Evolutionary conservation across 2,329 filamentous ascomycete genomes (phyloP).

Genomic region (Madurella fahalii): DNA sequence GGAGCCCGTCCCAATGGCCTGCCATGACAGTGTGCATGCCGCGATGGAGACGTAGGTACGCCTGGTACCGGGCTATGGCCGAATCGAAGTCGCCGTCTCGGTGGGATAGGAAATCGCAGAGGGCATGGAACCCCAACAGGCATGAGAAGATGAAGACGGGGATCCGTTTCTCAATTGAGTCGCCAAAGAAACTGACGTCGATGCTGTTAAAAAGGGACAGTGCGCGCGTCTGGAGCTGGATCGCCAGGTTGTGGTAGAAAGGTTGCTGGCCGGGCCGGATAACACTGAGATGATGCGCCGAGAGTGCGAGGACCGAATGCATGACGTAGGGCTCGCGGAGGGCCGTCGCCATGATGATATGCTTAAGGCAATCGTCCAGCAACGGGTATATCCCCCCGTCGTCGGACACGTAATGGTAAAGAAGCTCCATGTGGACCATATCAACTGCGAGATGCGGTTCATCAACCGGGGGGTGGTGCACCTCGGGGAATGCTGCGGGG

Average conservation of each 20-base stretch:
- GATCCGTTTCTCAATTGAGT: conserved; percentile 32
- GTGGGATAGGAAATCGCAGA: conserved; percentile 43
- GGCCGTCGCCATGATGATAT: conserved; percentile 21
- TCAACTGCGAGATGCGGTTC: conserved; percentile 19
- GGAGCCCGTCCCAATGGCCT: conserved; percentile 34
- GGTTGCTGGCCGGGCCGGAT: conserved; percentile 17
- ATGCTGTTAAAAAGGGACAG: conserved; percentile 36
- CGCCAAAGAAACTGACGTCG: conserved; percentile 18
- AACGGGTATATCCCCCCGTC: conserved; percentile 12
- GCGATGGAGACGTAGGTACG: conserved; percentile 41
- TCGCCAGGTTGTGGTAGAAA: conserved; percentile 37
- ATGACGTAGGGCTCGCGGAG: conserved; percentile 35
- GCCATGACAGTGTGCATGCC: conserved; percentile 39
- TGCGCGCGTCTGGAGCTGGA: conserved; percentile 43
- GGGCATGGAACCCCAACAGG: conserved; percentile 42
- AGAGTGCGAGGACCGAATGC: conserved; percentile 36
- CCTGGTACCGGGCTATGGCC: conserved; percentile 39
- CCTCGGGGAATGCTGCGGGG: conserved; percentile 2
- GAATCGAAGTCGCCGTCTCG: conserved; percentile 37
- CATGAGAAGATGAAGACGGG: conserved; percentile 44
- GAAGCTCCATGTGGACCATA: conserved; percentile 29
- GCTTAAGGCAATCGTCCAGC: conserved; percentile 11
- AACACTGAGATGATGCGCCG: conserved; percentile 36
- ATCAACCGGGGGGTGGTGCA: conserved; percentile 5
- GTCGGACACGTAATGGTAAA: conserved; percentile 27